Percentiles rank a stretch among this genome's conserved stretches.
These are phyloP conservation scores for Sclerotinia minor DNA, from an alignment of 2,329 filamentous ascomycete genomes.

Conservation along the genomic window DNA sequence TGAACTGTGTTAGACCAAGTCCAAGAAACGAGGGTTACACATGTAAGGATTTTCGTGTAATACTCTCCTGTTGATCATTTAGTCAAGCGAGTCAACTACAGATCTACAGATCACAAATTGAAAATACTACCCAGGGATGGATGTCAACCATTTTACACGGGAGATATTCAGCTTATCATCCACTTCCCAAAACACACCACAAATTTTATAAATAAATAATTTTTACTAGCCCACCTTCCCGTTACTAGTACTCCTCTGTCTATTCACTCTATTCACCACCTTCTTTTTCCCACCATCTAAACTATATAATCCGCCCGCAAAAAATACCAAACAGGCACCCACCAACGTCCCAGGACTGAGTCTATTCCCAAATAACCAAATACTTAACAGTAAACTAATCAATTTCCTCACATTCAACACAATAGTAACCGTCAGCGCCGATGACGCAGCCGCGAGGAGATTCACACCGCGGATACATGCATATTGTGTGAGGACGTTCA, in stretches of 20 bases:
- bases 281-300: slow-evolving; percentile 54
- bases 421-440: slow-evolving; percentile 92
- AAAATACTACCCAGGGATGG: neutral
- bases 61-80: neutral
- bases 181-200: slow-evolving; percentile 32
- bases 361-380: slow-evolving; percentile 89
- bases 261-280: too few relatives aligned
- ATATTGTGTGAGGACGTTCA: slow-evolving; percentile 88
- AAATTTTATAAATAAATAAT: slow-evolving; percentile 13
- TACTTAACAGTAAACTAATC: slow-evolving; percentile 85
- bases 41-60: too few relatives aligned
- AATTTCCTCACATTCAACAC: slow-evolving; percentile 94
- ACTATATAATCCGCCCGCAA: slow-evolving; percentile 87
- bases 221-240: slow-evolving; percentile 23
- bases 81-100: neutral
- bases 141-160: neutral
- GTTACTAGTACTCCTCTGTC: slow-evolving; percentile 17
- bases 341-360: slow-evolving; percentile 74
- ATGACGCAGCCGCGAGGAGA: slow-evolving; percentile 82
- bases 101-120: neutral
- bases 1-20: neutral
- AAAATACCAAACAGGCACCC: slow-evolving; percentile 84
- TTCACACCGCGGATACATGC: slow-evolving; percentile 96
- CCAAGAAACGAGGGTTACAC: neutral
- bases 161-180: too few relatives aligned